A percentile compares a stretch with the other conserved stretches of the same genome.
These are phyloP conservation scores for Lecanicillium sp. DNA, from an alignment of 2,329 filamentous ascomycete genomes.

Conservation along the genomic window DNA sequence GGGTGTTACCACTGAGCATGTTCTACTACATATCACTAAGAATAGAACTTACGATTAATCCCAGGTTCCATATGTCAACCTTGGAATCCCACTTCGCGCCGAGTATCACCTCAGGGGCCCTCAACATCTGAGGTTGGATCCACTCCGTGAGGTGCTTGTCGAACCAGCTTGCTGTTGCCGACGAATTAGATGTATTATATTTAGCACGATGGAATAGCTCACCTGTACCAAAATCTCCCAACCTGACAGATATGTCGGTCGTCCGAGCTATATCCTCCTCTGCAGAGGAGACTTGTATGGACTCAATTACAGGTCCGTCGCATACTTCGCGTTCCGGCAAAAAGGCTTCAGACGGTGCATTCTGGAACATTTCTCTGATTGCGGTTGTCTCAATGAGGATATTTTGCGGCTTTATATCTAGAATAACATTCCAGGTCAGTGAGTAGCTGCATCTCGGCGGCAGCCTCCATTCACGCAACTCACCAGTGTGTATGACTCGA, in stretches of 20 bases:
- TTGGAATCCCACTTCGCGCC: conserved; percentile 17
- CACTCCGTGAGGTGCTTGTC: conserved; percentile 17
- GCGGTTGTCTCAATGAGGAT: conserved; percentile 15
- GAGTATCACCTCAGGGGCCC: conserved; percentile 18
- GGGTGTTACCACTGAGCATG: background rate
- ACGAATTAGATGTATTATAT: background rate
- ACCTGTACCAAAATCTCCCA: conserved; percentile 17
- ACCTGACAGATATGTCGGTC: conserved; percentile 9
- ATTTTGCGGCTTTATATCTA: conserved; percentile 19
- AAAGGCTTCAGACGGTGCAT: conserved; percentile 13
- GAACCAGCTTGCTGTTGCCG: conserved; percentile 15
- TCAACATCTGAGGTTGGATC: conserved; percentile 18
- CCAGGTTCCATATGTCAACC: conserved; percentile 18
- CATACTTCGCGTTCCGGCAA: background rate
- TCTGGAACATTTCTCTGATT: conserved; percentile 14
- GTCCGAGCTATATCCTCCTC: conserved; percentile 10
- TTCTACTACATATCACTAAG: background rate
- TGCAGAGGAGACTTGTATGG: conserved; percentile 10
- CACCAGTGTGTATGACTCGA: conserved; percentile 16
- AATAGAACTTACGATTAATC: conserved; percentile 9
- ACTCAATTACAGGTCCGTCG: conserved; percentile 6
- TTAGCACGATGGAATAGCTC: background rate
- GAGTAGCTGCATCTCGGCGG: background rate
- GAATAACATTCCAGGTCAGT: background rate
- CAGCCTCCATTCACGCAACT: background rate